Evolutionary conservation across 306 rosid species (phyloP), one percentile per base, ranked within the genome.

Genomic region (Quercus cerris): DNA sequence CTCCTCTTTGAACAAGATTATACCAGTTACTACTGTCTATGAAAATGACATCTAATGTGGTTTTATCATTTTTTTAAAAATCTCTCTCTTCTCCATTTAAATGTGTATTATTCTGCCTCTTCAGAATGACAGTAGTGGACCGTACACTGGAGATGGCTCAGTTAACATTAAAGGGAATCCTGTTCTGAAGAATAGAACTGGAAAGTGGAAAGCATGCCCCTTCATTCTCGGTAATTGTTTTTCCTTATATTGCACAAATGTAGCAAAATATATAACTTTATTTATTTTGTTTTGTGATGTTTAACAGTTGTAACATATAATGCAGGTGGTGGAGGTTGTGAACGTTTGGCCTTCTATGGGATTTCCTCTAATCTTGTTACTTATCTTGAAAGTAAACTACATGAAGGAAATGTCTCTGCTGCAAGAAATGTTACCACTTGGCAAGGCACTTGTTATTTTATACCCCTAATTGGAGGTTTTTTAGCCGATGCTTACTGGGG

Each of bases 401-500:
- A 92, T 38, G 86, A 94, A 85, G 94, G 97, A 81, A 94, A 94
- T 83, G 97, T 78, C 44, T 75, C 90, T 68, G 98, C 98, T 27
- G 98, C 98, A 63, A 91, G 91, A 87, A 92, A 94, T 85, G 97
- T 94, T 70, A 94, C 97, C 80, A 94, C 94, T 68, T 94, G 98
- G 98, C 90, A 87, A 80, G 98, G 97, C 72, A 94, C 98, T 78
- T 94, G 98, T 85, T 94, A 92, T 89, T 97, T 94, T 80, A 71
- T 97, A 68, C 98, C 98, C 80, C 97, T 94, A 33, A 88, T 94
- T 81, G 98, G 98, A 79, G 98, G 97, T 58, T 78, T 94, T 70
- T 63, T 92, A 46, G 98, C 98, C 49, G 98, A 94, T 92, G 92
- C 97, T 80, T 92, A 88, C 85, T 94, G 92, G 97, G 98, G 98